Conservation (phyloP, 23 red algal genomes). For the Gracilaria caudata region DNA sequence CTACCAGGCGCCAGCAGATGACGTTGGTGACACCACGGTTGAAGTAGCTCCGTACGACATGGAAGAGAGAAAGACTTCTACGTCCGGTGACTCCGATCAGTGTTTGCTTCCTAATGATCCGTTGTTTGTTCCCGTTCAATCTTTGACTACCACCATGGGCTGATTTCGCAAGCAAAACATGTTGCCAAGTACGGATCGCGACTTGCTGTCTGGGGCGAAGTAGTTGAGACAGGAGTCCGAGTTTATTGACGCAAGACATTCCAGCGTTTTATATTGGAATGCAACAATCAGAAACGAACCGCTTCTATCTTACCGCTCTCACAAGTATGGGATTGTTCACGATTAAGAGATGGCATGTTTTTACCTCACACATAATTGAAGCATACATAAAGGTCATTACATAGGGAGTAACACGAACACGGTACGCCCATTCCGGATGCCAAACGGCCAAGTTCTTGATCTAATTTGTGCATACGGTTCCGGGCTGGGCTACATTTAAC, state of each 20-base stretch:
- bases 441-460: neutral
- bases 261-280: neutral
- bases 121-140: slow-evolving; percentile 8
- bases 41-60: slow-evolving; percentile 2
- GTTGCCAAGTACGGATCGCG: neutral
- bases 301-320: neutral
- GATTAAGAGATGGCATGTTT: neutral
- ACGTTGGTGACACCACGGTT: neutral
- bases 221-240: neutral
- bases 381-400: no score
- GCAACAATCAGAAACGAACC: neutral
- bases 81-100: slow-evolving; percentile 9
- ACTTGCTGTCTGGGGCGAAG: neutral
- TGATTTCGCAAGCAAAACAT: neutral
- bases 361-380: neutral
- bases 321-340: neutral
- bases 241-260: neutral
- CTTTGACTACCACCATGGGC: neutral
- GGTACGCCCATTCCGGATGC: neutral
- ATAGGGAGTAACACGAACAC: neutral
- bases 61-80: slow-evolving; percentile 11
- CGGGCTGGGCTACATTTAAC: neutral
- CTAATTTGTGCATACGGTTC: neutral
- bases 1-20: neutral
- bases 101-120: slow-evolving; percentile 1